These are phyloP conservation scores for Macadamia tetraphylla DNA, from an alignment of 164 flowering plant species.

Conservation along the genomic window DNA sequence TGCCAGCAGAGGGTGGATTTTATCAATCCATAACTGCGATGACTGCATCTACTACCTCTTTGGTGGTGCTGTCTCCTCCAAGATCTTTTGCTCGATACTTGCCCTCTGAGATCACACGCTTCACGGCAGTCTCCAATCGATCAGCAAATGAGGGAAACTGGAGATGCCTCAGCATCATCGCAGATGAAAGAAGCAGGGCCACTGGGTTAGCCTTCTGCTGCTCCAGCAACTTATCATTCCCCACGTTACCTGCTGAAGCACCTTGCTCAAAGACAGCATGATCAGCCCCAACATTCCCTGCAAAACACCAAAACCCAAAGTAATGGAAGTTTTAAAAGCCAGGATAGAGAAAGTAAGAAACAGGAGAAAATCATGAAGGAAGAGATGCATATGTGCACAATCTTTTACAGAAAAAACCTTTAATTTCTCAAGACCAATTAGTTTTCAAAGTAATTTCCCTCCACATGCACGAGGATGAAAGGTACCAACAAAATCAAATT, in stretches of 20 bases:
- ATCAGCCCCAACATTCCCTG: neutral
- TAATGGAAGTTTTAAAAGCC: neutral
- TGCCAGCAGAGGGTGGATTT: neutral
- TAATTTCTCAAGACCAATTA: too few relatives aligned
- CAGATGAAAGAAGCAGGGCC: neutral
- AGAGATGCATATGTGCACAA: neutral
- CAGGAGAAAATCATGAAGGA: neutral
- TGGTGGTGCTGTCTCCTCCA: neutral
- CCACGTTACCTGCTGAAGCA: neutral
- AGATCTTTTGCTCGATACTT: neutral
- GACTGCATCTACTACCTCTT: neutral
- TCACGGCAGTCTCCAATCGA: neutral
- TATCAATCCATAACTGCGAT: neutral
- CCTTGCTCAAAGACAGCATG: neutral
- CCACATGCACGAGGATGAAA: too few relatives aligned
- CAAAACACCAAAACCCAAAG: neutral
- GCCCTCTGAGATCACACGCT: neutral
- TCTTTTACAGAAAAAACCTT: too few relatives aligned
- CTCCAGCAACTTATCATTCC: neutral
- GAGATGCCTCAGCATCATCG: neutral
- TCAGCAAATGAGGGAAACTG: neutral
- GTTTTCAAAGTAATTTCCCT: too few relatives aligned
- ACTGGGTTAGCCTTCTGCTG: neutral
- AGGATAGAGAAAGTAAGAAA: neutral
- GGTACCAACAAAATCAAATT: too few relatives aligned